Evolutionary conservation across 2,329 filamentous ascomycete genomes (phyloP).

Genomic region (Claviceps arundinis): DNA sequence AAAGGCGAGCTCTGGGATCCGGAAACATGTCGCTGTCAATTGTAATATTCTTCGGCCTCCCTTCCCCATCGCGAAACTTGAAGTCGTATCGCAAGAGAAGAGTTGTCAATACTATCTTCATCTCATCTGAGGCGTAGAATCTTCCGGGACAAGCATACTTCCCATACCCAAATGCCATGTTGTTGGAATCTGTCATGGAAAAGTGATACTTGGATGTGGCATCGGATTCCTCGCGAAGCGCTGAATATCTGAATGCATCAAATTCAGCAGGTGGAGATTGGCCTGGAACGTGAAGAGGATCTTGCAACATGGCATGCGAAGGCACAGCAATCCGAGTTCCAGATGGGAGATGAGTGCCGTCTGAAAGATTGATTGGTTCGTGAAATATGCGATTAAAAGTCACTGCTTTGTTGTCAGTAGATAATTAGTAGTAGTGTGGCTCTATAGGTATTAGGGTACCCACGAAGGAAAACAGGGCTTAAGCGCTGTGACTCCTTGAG

Average conservation of each 20-base stretch:
- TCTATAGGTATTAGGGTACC: neutral
- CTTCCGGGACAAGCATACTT: constrained; percentile 23
- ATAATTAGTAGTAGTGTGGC: neutral
- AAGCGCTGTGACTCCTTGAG: constrained; percentile 4
- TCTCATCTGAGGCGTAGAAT: constrained; percentile 36
- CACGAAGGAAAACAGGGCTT: neutral
- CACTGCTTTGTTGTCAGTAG: neutral
- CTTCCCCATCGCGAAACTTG: constrained; percentile 11
- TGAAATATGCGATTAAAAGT: constrained; percentile 2
- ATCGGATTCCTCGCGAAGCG: constrained; percentile 20
- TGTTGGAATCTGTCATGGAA: constrained; percentile 32
- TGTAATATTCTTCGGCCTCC: neutral
- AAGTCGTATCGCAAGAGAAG: constrained; percentile 35
- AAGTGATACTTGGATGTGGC: constrained; percentile 23
- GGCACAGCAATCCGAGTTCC: constrained; percentile 2
- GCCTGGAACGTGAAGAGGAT: constrained; percentile 17
- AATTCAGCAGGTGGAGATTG: constrained; percentile 19
- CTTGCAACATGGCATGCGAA: neutral
- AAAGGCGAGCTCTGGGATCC: neutral
- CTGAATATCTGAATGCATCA: constrained; percentile 31
- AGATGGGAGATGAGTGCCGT: constrained; percentile 3
- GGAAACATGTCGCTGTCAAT: neutral
- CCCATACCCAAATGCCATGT: constrained; percentile 39
- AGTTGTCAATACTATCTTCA: constrained; percentile 36
- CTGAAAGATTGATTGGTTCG: constrained; percentile 1